Evolutionary conservation across 2,329 filamentous ascomycete species (phyloP).

Genomic region (Lachnellula occidentalis): DNA sequence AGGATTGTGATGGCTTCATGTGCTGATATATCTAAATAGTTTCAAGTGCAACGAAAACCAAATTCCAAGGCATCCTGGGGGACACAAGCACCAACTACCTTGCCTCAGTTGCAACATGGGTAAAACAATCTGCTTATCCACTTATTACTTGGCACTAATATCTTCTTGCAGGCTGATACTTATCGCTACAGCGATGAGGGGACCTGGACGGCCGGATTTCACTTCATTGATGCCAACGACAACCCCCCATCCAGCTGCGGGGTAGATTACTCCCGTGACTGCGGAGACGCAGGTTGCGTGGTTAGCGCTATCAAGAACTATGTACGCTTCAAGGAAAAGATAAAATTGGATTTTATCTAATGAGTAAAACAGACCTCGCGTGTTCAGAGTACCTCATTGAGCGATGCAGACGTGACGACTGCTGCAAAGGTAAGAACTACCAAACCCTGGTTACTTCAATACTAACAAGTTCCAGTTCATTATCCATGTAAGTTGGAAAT

Average conservation of each 20-base stretch:
- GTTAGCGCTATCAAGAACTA: slow-evolving; percentile 38
- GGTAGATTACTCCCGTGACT: slow-evolving; percentile 55
- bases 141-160: neutral
- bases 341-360: slow-evolving; percentile 7
- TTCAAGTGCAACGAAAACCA: slow-evolving; percentile 45
- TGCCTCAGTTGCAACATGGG: slow-evolving; percentile 58
- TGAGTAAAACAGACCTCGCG: slow-evolving; percentile 15
- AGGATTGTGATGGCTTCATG: slow-evolving; percentile 36
- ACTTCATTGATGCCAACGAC: slow-evolving; percentile 66
- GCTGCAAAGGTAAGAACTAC: slow-evolving; percentile 45
- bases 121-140: neutral
- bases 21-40: neutral
- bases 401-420: slow-evolving; percentile 44
- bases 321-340: neutral
- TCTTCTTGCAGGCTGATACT: slow-evolving; percentile 43
- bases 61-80: slow-evolving; percentile 52
- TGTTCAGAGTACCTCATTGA: slow-evolving; percentile 31
- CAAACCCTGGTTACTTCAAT: too few species aligned
- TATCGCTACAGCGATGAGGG: slow-evolving; percentile 58
- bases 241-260: slow-evolving; percentile 51
- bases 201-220: slow-evolving; percentile 54
- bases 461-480: slow-evolving; percentile 21
- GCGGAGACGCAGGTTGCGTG: slow-evolving; percentile 53
- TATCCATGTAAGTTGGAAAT: slow-evolving; percentile 30
- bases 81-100: slow-evolving; percentile 53